A percentile compares a stretch with the other conserved stretches of the same genome.
phyloP scores from a whole-genome alignment of 2,329 filamentous ascomycete species.

The Pyrenophora seminiperda region DNA sequence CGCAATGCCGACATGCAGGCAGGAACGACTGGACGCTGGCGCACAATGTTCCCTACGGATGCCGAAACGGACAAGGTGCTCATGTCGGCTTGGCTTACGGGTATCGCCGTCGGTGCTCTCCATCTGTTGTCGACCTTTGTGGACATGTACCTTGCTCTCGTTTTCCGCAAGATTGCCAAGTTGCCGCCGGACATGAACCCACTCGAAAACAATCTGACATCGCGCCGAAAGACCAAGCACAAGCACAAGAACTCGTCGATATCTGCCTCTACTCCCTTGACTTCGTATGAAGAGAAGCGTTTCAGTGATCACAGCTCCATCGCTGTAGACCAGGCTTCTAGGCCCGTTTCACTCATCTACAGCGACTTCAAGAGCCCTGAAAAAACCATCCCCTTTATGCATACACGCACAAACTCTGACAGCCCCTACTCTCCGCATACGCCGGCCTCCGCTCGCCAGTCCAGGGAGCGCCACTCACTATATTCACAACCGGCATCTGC shows the following conservation, averaged over 20 bases:
- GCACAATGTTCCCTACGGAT: slow-evolving; percentile 66
- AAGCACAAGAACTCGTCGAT: slow-evolving; percentile 72
- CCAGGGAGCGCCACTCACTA: slow-evolving; percentile 56
- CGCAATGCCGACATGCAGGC: slow-evolving; percentile 57
- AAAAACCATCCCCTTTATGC: slow-evolving; percentile 73
- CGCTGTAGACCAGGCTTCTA: slow-evolving; percentile 42
- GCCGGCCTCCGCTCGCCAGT: slow-evolving; percentile 59
- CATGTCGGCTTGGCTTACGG: slow-evolving; percentile 69
- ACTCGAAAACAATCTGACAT: slow-evolving; percentile 82
- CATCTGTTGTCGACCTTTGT: slow-evolving; percentile 73
- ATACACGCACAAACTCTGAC: slow-evolving; percentile 72
- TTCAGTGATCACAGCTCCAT: slow-evolving; percentile 56
- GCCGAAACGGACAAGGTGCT: slow-evolving; percentile 64
- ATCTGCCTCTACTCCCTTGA: slow-evolving; percentile 50
- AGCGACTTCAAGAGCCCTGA: slow-evolving; percentile 39
- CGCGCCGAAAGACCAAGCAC: slow-evolving; percentile 65
- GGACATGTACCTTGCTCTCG: slow-evolving; percentile 74
- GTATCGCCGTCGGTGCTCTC: slow-evolving; percentile 67
- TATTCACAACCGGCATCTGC: slow-evolving; percentile 45
- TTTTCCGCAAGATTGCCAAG: slow-evolving; percentile 80
- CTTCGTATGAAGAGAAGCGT: slow-evolving; percentile 65
- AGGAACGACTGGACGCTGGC: slow-evolving; percentile 63
- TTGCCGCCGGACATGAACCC: slow-evolving; percentile 96
- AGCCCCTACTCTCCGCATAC: slow-evolving; percentile 58
- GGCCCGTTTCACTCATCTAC: slow-evolving; percentile 36